These are phyloP conservation scores for Artomyces pyxidatus DNA, from an alignment of 768 basidiomycete species.

Conservation along the genomic window DNA sequence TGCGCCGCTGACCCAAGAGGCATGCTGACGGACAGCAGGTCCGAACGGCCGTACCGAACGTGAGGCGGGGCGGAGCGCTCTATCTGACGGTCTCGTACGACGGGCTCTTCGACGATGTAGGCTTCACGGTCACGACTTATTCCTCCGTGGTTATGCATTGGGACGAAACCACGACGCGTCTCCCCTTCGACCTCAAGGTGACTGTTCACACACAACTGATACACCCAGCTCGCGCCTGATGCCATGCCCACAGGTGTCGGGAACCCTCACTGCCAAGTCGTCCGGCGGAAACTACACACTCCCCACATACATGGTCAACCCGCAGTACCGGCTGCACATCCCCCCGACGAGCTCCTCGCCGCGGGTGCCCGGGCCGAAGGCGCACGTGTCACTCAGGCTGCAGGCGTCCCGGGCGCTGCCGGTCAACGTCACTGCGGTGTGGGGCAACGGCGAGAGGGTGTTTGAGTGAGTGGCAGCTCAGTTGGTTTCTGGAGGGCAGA, in stretches of 20 bases:
- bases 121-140: conserved; percentile 63
- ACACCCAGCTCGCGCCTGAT: background rate
- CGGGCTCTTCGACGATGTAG: conserved; percentile 48
- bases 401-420: conserved; percentile 60
- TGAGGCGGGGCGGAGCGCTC: conserved; percentile 27
- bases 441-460: conserved; percentile 69
- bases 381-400: conserved; percentile 36
- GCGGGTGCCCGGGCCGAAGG: conserved; percentile 23
- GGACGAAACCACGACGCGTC: conserved; percentile 10
- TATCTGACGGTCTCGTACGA: conserved; percentile 64
- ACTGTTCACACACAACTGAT: background rate
- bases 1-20: too few relatives aligned
- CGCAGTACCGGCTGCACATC: conserved; percentile 72
- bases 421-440: conserved; percentile 63
- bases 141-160: conserved; percentile 28
- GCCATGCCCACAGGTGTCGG: conserved; percentile 40
- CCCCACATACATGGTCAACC: conserved; percentile 83
- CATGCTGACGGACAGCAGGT: too few relatives aligned
- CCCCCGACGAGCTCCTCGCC: conserved; percentile 23
- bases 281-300: conserved; percentile 79
- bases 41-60: conserved; percentile 8
- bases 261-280: conserved; percentile 55
- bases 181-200: conserved; percentile 22
- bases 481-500: background rate
- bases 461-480: conserved; percentile 52